phyloP scores from a whole-genome alignment of 257 asterid genomes.

The Nicotiana tabacum region DNA sequence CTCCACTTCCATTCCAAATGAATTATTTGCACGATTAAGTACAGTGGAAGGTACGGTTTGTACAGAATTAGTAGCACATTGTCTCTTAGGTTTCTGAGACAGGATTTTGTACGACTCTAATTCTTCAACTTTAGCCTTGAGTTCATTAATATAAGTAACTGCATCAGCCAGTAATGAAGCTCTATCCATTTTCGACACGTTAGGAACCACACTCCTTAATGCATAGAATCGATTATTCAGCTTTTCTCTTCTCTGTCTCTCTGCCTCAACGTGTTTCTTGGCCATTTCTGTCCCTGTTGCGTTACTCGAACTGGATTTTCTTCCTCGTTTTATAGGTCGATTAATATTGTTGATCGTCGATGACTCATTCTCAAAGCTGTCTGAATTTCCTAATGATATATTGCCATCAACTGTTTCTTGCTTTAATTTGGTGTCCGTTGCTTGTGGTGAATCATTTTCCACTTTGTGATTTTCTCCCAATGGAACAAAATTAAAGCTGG shows the following conservation, averaged over 20 bases:
- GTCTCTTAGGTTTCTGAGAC: neutral
- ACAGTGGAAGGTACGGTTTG: constrained; percentile 16
- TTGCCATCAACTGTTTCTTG: neutral
- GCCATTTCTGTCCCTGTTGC: neutral
- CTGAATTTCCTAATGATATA: constrained; percentile 5
- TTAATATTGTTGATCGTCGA: neutral
- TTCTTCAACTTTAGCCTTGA: constrained; percentile 24
- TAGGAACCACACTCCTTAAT: constrained; percentile 38
- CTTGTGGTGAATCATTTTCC: neutral
- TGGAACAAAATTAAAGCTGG: neutral
- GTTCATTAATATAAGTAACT: constrained; percentile 31
- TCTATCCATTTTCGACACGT: constrained; percentile 42
- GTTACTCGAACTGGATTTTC: neutral
- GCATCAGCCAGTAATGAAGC: constrained; percentile 47
- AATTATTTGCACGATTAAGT: neutral
- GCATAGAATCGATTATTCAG: constrained; percentile 43
- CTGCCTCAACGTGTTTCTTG: constrained; percentile 36
- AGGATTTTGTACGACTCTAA: constrained; percentile 6
- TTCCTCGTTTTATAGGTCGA: neutral
- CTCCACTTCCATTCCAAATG: constrained; percentile 12
- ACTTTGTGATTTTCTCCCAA: neutral
- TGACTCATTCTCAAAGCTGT: neutral
- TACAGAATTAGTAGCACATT: neutral
- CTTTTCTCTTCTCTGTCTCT: constrained; percentile 38
- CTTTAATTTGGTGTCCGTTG: neutral